These are phyloP conservation scores for Phytophthora fragariaefolia DNA, from an alignment of 352 stramenopile species.

Conservation along the genomic window DNA sequence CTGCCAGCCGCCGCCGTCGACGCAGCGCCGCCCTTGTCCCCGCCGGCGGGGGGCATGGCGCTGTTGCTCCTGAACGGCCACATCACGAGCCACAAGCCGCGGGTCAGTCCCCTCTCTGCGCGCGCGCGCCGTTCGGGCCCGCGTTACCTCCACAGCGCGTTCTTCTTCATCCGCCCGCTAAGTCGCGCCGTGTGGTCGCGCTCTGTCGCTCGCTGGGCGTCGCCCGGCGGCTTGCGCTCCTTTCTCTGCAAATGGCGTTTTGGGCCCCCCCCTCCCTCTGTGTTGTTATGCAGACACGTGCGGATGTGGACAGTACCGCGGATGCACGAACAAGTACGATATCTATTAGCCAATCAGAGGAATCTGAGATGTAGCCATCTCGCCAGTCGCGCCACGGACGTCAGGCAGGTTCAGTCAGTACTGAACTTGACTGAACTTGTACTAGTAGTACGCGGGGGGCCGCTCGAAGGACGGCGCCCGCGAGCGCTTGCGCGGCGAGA, in stretches of 20 bases:
- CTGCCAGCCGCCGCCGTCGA: no score
- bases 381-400: conserved; percentile 19
- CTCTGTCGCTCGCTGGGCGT: conserved; percentile 23
- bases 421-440: conserved; percentile 11
- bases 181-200: no score
- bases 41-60: conserved; percentile 12
- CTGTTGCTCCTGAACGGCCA: conserved; percentile 23
- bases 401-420: conserved; percentile 12
- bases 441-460: no score
- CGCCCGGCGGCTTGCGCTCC: conserved; percentile 23
- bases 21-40: conserved; percentile 11
- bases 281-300: no score
- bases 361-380: conserved; percentile 32
- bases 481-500: conserved; percentile 36
- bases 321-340: conserved; percentile 30
- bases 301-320: no score
- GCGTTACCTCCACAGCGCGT: conserved; percentile 43
- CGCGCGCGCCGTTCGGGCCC: no score
- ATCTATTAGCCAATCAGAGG: conserved; percentile 30
- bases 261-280: no score
- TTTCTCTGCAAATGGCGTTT: conserved; percentile 33
- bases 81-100: no score
- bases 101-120: not conserved
- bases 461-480: conserved; percentile 34
- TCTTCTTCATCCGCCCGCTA: conserved; percentile 44